These are phyloP conservation scores for Apiotrichum gracile DNA, from an alignment of 1,284 basidiomycete species.

Conservation along the genomic window DNA sequence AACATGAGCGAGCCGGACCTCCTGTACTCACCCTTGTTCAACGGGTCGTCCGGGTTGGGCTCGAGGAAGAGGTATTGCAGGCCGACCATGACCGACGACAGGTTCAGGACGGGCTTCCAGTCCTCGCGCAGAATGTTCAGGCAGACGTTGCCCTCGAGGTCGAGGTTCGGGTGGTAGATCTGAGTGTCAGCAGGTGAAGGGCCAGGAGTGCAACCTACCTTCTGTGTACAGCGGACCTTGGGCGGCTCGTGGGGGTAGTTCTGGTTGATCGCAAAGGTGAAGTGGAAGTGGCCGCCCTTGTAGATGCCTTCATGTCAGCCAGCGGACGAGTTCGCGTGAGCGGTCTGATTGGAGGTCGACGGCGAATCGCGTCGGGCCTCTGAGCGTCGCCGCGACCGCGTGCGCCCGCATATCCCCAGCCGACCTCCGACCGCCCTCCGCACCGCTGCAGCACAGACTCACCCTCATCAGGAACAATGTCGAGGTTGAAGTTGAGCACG, in stretches of 20 bases:
- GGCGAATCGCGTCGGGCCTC: no score
- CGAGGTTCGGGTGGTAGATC: constrained; percentile 99
- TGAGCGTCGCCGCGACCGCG: no score
- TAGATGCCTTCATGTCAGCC: constrained; percentile 75
- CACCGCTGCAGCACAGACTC: constrained; percentile 19
- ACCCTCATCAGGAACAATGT: constrained; percentile 97
- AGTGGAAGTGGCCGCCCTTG: constrained; percentile 86
- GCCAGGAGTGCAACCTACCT: constrained; percentile 53
- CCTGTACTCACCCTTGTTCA: constrained; percentile 80
- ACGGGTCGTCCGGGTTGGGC: constrained; percentile 95
- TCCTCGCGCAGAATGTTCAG: constrained; percentile 97
- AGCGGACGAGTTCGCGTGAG: neutral
- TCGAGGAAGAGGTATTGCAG: constrained; percentile 97
- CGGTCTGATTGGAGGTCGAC: no score
- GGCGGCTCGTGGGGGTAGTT: constrained; percentile 99
- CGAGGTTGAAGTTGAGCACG: constrained; percentile 92
- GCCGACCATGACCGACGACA: constrained; percentile 96
- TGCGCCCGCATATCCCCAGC: no score
- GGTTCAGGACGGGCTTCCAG: constrained; percentile 95
- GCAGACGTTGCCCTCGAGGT: constrained; percentile 94
- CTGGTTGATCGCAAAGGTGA: constrained; percentile 91
- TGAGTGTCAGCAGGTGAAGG: constrained; percentile 38
- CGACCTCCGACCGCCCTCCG: no score
- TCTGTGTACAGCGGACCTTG: constrained; percentile 96
- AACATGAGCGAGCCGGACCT: neutral